A percentile compares a stretch with the other conserved stretches of the same genome.
Evolutionary conservation across 768 basidiomycete genomes (phyloP).

Genomic region (Leccinum sublutescens): DNA sequence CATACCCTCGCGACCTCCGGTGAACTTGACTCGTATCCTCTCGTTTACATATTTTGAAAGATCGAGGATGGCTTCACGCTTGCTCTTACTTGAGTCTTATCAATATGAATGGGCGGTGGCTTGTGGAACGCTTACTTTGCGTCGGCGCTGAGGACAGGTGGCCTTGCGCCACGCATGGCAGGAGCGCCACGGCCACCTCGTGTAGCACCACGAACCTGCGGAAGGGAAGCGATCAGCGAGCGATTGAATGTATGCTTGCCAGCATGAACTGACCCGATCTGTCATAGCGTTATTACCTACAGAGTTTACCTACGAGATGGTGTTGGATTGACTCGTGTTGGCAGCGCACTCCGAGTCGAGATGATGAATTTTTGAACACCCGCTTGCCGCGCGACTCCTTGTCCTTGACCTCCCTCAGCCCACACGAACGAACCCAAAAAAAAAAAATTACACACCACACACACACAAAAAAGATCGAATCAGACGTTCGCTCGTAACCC

Average conservation of each 20-base stretch:
- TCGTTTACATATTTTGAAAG: slow-evolving; percentile 93
- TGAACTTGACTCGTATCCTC: slow-evolving; percentile 92
- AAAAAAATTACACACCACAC: background rate
- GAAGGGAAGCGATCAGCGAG: slow-evolving; percentile 22
- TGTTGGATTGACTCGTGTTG: slow-evolving; percentile 19
- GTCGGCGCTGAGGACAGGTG: slow-evolving; percentile 16
- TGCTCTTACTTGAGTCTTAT: slow-evolving; percentile 39
- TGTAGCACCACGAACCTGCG: slow-evolving; percentile 57
- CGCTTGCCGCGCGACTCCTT: slow-evolving; percentile 34
- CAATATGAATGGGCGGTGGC: slow-evolving; percentile 21
- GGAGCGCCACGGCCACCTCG: slow-evolving; percentile 47
- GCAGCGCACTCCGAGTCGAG: background rate
- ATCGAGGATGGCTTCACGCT: slow-evolving; percentile 93
- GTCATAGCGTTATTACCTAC: slow-evolving; percentile 28
- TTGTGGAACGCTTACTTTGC: slow-evolving; percentile 25
- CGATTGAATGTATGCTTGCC: background rate
- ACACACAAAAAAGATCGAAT: slow-evolving; percentile 12
- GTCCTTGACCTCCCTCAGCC: slow-evolving; percentile 26
- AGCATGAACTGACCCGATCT: slow-evolving; percentile 29
- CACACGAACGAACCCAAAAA: slow-evolving; percentile 9
- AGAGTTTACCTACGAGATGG: slow-evolving; percentile 14
- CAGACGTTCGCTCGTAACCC: slow-evolving; percentile 12
- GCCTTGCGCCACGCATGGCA: slow-evolving; percentile 23
- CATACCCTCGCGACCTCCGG: slow-evolving; percentile 93
- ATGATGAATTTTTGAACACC: slow-evolving; percentile 33